Percentiles rank a stretch among this genome's conserved stretches.
Evolutionary conservation across 1,139 yeast species (phyloP).

Genomic region (Magnusiomyces tetraspermus): DNA sequence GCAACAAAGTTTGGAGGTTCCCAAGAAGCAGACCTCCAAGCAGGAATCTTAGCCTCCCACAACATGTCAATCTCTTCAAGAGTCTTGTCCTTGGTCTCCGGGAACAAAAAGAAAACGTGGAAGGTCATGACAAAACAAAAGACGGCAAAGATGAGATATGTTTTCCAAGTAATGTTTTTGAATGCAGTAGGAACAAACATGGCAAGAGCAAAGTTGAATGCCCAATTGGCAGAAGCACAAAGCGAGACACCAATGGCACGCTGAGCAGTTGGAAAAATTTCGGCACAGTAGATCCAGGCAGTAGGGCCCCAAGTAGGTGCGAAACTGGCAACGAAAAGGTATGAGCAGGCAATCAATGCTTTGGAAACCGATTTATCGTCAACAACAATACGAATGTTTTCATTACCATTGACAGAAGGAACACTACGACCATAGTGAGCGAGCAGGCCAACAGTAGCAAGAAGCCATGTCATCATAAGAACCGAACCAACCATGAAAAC

Average conservation of each 20-base stretch:
- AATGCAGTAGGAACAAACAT: constrained; percentile 47
- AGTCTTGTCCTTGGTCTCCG: constrained; percentile 55
- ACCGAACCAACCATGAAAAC: constrained; percentile 33
- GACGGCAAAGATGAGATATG: constrained; percentile 51
- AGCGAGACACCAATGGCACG: constrained; percentile 47
- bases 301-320: constrained; percentile 64
- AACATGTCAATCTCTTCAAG: constrained; percentile 57
- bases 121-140: constrained; percentile 47
- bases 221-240: constrained; percentile 55
- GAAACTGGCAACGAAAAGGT: constrained; percentile 55
- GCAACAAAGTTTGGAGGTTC: constrained; percentile 16
- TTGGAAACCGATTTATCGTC: constrained; percentile 35
- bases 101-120: constrained; percentile 52
- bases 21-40: constrained; percentile 43
- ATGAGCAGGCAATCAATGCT: constrained; percentile 49
- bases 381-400: constrained; percentile 42
- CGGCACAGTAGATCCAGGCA: constrained; percentile 49
- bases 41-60: constrained; percentile 49
- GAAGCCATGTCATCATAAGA: constrained; percentile 39
- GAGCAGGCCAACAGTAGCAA: constrained; percentile 38
- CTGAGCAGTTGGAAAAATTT: constrained; percentile 50
- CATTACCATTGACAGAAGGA: constrained; percentile 31
- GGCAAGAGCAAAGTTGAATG: constrained; percentile 49
- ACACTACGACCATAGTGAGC: constrained; percentile 38
- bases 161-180: constrained; percentile 46